These are phyloP conservation scores for Iris macrosiphon DNA, from an alignment of 106 monocot genomes.

Conservation along the genomic window DNA sequence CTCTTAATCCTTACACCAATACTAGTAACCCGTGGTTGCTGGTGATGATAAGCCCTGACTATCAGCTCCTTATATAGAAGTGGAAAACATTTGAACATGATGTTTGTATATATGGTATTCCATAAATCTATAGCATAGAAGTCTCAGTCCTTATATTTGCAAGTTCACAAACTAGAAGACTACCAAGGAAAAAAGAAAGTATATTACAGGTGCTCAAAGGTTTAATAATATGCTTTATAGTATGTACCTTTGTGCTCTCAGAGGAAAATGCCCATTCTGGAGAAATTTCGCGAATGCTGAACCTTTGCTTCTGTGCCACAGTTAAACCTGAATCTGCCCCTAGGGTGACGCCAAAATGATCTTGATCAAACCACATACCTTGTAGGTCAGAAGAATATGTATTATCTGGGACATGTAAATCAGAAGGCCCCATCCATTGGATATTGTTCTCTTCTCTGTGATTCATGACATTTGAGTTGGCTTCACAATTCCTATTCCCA, in stretches of 20 bases:
- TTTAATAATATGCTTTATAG: no score
- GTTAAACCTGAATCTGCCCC: slow-evolving; percentile 24
- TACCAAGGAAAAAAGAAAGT: no score
- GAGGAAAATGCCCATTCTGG: slow-evolving; percentile 87
- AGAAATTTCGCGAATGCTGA: slow-evolving; percentile 63
- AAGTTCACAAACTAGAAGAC: no score
- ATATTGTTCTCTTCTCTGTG: slow-evolving; percentile 9
- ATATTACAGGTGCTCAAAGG: no score
- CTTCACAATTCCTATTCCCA: neutral
- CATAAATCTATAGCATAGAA: no score
- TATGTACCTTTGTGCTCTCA: slow-evolving; percentile 56
- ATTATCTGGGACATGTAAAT: slow-evolving; percentile 1
- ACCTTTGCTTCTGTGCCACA: slow-evolving; percentile 31
- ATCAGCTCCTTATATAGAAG: no score
- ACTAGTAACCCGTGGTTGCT: no score
- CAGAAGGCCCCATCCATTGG: slow-evolving; percentile 24
- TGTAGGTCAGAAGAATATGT: slow-evolving; percentile 18
- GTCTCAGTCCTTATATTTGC: no score
- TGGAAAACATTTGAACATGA: no score
- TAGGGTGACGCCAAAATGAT: slow-evolving; percentile 29
- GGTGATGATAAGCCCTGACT: no score
- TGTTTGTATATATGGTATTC: no score
- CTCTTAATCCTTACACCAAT: no score
- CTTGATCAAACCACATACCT: slow-evolving; percentile 31
- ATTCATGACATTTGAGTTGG: neutral